These are phyloP conservation scores for Penicillium sp. DNA, from an alignment of 2,329 filamentous ascomycete genomes.

Conservation along the genomic window DNA sequence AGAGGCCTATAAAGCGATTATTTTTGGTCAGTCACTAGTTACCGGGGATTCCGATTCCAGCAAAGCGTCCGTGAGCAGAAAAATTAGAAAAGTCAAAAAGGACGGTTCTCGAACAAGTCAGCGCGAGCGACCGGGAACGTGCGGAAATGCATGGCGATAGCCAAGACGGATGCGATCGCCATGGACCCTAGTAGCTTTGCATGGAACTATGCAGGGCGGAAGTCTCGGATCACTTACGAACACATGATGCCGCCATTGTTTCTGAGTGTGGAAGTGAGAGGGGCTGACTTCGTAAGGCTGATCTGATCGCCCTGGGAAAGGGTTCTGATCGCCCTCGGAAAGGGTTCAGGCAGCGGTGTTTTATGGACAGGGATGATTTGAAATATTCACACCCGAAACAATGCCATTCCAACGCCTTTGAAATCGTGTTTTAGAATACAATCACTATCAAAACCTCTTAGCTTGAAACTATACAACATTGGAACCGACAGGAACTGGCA, in stretches of 20 bases:
- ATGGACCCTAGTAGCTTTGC: slow-evolving; percentile 1
- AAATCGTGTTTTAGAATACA: background rate
- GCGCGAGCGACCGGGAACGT: slow-evolving; percentile 25
- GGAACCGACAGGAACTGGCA: background rate
- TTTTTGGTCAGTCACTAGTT: background rate
- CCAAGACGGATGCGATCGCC: slow-evolving; percentile 26
- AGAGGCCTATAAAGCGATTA: slow-evolving; percentile 13
- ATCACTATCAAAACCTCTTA: too few relatives aligned
- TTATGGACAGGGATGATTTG: background rate
- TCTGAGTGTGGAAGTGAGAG: background rate
- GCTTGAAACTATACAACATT: too few relatives aligned
- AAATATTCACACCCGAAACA: too few relatives aligned
- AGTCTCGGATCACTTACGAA: slow-evolving; percentile 21
- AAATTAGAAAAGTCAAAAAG: slow-evolving; percentile 3
- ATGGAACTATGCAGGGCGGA: slow-evolving; percentile 12
- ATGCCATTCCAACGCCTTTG: background rate
- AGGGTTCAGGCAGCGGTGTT: background rate
- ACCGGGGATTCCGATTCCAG: slow-evolving; percentile 11
- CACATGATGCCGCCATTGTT: slow-evolving; percentile 25
- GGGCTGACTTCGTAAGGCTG: background rate
- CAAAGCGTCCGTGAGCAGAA: slow-evolving; percentile 2
- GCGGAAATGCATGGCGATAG: slow-evolving; percentile 23
- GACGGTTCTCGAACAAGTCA: slow-evolving; percentile 14
- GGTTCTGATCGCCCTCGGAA: background rate
- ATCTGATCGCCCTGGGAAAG: background rate